Evolutionary conservation across 2,329 filamentous ascomycete genomes (phyloP).

Genomic region (Curvularia spicifera): DNA sequence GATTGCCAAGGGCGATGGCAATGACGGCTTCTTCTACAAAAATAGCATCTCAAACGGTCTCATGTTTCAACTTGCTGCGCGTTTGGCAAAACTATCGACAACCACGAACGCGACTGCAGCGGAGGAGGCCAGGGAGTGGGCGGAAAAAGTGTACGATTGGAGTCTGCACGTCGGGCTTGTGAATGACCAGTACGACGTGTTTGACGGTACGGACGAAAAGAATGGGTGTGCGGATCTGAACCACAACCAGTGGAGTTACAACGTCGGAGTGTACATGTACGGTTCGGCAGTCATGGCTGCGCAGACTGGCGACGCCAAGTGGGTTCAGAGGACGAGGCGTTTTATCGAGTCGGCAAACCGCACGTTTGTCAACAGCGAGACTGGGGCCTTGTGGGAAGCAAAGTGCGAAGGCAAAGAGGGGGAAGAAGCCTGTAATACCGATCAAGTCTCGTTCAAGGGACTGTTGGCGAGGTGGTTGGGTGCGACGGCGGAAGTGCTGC

Average conservation of each 20-base stretch:
- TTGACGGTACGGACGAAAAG: conserved; percentile 56
- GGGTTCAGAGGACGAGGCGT: conserved; percentile 40
- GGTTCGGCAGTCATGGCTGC: conserved; percentile 46
- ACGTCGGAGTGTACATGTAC: conserved; percentile 63
- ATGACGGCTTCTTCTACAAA: conserved; percentile 77
- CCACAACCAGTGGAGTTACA: conserved; percentile 56
- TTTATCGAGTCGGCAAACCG: conserved; percentile 41
- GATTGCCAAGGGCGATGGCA: conserved; percentile 70
- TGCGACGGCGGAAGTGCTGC: conserved; percentile 29
- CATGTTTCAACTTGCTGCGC: conserved; percentile 74
- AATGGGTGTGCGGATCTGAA: conserved; percentile 53
- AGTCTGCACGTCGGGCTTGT: conserved; percentile 56
- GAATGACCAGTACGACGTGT: conserved; percentile 57
- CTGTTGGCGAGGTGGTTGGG: conserved; percentile 39
- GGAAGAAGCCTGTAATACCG: conserved; percentile 63
- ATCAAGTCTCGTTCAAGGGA: conserved; percentile 73
- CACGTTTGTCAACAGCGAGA: conserved; percentile 31
- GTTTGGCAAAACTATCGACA: conserved; percentile 68
- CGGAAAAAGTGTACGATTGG: conserved; percentile 66
- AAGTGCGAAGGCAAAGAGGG: conserved; percentile 62
- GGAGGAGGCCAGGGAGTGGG: conserved; percentile 59
- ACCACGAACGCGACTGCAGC: conserved; percentile 63
- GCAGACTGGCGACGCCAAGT: conserved; percentile 27
- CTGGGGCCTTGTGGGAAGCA: conserved; percentile 57
- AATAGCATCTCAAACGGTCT: conserved; percentile 79